Conservation (phyloP, 768 basidiomycete genomes). For the Tylopilus sp. region DNA sequence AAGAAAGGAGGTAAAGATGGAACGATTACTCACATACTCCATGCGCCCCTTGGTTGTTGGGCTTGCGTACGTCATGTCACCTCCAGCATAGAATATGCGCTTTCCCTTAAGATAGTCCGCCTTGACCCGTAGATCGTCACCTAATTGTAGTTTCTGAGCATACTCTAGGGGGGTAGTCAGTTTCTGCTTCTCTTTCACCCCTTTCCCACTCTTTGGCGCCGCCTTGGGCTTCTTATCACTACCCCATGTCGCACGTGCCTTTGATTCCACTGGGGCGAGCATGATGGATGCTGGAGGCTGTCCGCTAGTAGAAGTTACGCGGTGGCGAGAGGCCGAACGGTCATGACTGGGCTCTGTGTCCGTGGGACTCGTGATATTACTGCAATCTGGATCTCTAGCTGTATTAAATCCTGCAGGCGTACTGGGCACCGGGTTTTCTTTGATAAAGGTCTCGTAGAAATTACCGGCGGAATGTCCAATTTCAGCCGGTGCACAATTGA, state of each 20-base stretch:
- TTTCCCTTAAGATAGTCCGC: constrained; percentile 46
- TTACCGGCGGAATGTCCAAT: neutral
- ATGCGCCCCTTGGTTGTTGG: constrained; percentile 52
- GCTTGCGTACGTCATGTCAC: constrained; percentile 53
- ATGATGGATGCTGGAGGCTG: neutral
- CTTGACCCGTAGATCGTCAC: constrained; percentile 22
- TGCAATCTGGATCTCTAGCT: neutral
- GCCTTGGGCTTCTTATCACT: constrained; percentile 16
- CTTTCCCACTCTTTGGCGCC: constrained; percentile 14
- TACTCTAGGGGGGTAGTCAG: constrained; percentile 51
- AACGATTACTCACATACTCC: constrained; percentile 49
- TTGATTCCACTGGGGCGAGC: neutral
- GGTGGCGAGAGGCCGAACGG: neutral
- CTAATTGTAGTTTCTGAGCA: constrained; percentile 44
- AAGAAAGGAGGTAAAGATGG: neutral
- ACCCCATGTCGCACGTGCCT: constrained; percentile 20
- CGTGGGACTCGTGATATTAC: constrained; percentile 22
- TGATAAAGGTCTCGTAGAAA: neutral
- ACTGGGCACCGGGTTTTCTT: neutral
- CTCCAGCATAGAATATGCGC: constrained; percentile 56
- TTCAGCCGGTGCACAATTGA: neutral
- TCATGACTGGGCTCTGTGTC: constrained; percentile 1
- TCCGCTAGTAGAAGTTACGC: neutral
- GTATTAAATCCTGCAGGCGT: constrained; percentile 10
- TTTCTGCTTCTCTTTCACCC: constrained; percentile 40